phyloP scores from a whole-genome alignment of 1,284 basidiomycete genomes.

The Phlebopus sp. region DNA sequence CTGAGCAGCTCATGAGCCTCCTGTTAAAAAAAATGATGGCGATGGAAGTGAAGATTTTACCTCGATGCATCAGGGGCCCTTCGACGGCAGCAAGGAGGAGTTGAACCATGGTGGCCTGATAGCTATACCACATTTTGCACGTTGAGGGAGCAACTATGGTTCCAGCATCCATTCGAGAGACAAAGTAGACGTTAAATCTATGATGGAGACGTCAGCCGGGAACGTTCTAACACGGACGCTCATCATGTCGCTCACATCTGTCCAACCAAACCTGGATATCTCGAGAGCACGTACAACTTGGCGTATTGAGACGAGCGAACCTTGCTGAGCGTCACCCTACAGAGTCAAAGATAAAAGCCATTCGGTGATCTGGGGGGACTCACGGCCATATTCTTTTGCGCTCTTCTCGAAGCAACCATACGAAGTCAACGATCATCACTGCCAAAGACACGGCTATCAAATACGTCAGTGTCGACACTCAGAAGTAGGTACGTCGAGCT shows the following conservation, averaged over 20 bases:
- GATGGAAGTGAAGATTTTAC: slow-evolving; percentile 7
- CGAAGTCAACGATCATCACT: slow-evolving; percentile 18
- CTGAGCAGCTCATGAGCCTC: slow-evolving; percentile 6
- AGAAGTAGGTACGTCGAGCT: too few species aligned
- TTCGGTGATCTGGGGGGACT: background rate
- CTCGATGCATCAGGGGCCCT: slow-evolving; percentile 14
- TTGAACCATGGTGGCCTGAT: slow-evolving; percentile 17
- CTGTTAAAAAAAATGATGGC: background rate
- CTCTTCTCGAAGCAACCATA: slow-evolving; percentile 17
- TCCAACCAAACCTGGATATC: slow-evolving; percentile 16
- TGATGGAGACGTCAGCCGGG: background rate
- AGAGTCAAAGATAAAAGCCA: background rate
- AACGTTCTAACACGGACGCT: background rate
- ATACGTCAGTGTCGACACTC: too few species aligned
- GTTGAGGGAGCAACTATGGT: slow-evolving; percentile 4
- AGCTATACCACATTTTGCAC: slow-evolving; percentile 20
- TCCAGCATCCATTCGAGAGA: slow-evolving; percentile 16
- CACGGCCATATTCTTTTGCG: slow-evolving; percentile 19
- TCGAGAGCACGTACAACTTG: slow-evolving; percentile 10
- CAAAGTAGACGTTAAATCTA: slow-evolving; percentile 21
- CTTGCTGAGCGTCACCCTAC: slow-evolving; percentile 3
- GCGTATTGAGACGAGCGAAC: slow-evolving; percentile 10
- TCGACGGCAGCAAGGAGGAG: slow-evolving; percentile 11
- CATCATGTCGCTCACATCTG: slow-evolving; percentile 17
- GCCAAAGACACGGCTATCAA: slow-evolving; percentile 8